Evolutionary conservation across 441 rosid genomes (phyloP), one percentile per base, ranked within the genome.

Genomic region (Hypseocharis bilobata): DNA sequence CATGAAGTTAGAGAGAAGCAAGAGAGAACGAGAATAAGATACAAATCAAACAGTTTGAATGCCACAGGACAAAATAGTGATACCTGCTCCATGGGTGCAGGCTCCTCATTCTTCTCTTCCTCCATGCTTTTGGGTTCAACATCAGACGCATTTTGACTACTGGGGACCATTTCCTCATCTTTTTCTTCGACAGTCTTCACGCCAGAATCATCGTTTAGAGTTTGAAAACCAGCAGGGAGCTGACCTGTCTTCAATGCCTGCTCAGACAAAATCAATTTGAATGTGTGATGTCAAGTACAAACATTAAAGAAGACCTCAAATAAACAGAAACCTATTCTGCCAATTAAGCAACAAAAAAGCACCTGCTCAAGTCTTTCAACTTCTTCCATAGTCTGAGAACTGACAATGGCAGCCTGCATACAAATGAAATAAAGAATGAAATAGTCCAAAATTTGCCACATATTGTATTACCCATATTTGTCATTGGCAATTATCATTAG

Each of bases 351-450:
- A 61, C 40, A 28, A 22, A 16, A 30, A 71, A 14, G 49, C 54
- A 89, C 98, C 96, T 91, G 83, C 72, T 93, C 99, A 7, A 93
- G 97, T 81, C 97, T 83, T 44, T 93, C 95, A 77, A 93, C 96
- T 82, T 93, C 99, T 83, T 93, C 97, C 47, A 93, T 85, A 60
- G 99, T 93, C 86, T 93, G 97, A 29, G 99, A 91, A 72, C 89
- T 93, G 77, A 91, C 88, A 74, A 93, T 93, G 59, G 99, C 99
- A 63, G 97, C 96, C 99, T 93, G 87, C 76, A 81, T 8, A 66
- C 30, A 63, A 71, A 29, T 38, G 19, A 79, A 69, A 76, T 34
- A 51, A 66, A 57, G 17, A 72, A 69, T 38, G 57, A 62, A 45
- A 34, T 19, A 30, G 19, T 68, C 42, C 6, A 19, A 52, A 65